A percentile compares a stretch with the other conserved stretches of the same genome.
Conservation (phyloP, 2,329 filamentous ascomycete genomes). For the Emmonsia crescens region DNA sequence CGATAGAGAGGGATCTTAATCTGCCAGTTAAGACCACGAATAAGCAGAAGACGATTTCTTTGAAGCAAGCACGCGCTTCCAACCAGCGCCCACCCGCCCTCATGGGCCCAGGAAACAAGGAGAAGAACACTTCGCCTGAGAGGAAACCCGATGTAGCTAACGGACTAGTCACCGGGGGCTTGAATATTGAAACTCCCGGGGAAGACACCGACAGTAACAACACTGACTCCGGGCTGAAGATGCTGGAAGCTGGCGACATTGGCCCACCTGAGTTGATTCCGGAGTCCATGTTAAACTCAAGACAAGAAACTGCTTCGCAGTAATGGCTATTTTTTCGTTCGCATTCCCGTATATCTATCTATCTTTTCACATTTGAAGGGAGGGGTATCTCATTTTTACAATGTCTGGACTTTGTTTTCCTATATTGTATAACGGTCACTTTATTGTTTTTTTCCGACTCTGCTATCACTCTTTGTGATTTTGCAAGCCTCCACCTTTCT, state of each 20-base stretch:
- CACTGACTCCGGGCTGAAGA: slow-evolving; percentile 1
- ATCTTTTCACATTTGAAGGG: background rate
- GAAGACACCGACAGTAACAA: slow-evolving; percentile 12
- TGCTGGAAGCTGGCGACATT: background rate
- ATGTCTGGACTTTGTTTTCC: background rate
- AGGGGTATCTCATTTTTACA: background rate
- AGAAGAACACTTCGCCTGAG: slow-evolving; percentile 1
- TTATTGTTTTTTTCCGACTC: background rate
- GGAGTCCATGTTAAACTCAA: background rate
- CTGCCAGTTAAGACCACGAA: slow-evolving; percentile 75
- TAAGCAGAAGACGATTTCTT: slow-evolving; percentile 90
- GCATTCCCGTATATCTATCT: background rate
- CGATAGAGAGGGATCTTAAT: slow-evolving; percentile 78
- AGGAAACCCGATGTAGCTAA: slow-evolving; percentile 9
- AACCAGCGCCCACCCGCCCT: slow-evolving; percentile 81
- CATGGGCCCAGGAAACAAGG: slow-evolving; percentile 47
- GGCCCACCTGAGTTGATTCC: background rate
- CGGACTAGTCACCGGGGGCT: slow-evolving; percentile 26
- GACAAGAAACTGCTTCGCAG: background rate
- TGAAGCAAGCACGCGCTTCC: slow-evolving; percentile 78
- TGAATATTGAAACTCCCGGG: slow-evolving; percentile 18
- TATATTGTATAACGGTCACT: background rate
- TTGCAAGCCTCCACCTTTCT: background rate
- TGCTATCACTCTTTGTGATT: background rate
- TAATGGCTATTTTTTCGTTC: background rate